These are phyloP conservation scores for Actinomortierella wolfii DNA, from an alignment of 371 early-diverging fungal species.

Conservation along the genomic window DNA sequence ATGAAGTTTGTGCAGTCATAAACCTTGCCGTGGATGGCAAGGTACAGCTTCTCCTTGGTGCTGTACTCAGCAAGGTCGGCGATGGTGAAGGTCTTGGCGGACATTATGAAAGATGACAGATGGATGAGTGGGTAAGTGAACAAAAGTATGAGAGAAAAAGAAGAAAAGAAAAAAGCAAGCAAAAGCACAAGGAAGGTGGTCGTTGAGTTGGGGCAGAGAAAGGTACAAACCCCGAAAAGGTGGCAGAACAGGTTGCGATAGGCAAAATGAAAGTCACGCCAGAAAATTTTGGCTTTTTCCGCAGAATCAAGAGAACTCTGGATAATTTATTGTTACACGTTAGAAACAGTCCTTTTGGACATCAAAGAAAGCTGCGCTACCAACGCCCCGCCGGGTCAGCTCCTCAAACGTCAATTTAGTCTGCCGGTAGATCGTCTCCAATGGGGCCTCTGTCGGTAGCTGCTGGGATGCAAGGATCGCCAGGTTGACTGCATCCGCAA, in stretches of 20 bases:
- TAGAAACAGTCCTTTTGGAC: slow-evolving; percentile 34
- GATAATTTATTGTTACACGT: too few species aligned
- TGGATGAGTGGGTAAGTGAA: slow-evolving; percentile 1
- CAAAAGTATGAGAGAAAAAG: not conserved
- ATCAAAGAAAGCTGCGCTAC: slow-evolving; percentile 49
- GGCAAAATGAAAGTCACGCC: too few species aligned
- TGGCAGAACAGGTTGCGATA: too few species aligned
- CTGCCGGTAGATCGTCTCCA: slow-evolving; percentile 55
- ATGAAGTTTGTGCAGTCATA: slow-evolving; percentile 84
- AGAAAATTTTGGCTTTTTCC: too few species aligned
- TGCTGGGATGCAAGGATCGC: slow-evolving; percentile 67
- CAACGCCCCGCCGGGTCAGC: slow-evolving; percentile 51
- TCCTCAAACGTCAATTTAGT: slow-evolving; percentile 49
- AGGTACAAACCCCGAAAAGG: too few species aligned
- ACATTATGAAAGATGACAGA: slow-evolving; percentile 23
- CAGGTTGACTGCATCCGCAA: slow-evolving; percentile 72
- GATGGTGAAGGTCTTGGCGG: slow-evolving; percentile 51
- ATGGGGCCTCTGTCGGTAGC: slow-evolving; percentile 49
- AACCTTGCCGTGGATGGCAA: slow-evolving; percentile 80
- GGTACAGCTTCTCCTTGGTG: slow-evolving; percentile 62
- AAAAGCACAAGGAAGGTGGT: too few species aligned
- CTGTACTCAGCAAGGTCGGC: slow-evolving; percentile 69
- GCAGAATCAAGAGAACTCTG: too few species aligned
- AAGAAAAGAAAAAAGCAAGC: not conserved
- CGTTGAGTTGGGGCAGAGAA: too few species aligned